Base-by-base conservation (phyloP, 352 stramenopile genomes). In the Lagenidium sp. region DNA sequence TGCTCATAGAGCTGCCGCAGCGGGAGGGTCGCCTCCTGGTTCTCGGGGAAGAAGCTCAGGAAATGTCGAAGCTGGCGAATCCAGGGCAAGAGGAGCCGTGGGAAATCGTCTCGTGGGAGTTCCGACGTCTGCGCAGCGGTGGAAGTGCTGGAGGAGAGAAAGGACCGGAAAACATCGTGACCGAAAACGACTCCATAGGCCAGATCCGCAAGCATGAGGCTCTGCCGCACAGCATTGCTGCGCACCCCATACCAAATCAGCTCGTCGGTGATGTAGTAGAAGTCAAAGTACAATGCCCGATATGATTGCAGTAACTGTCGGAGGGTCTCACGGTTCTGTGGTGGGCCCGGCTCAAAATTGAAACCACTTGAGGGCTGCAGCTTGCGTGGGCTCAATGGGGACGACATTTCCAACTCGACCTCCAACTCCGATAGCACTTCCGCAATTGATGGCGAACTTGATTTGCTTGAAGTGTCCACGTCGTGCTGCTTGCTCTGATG, bases 261-360 rank as follows among this genome's bases (percentile, higher is more conserved):
- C 47, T 94, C 81, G 57, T 94, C 81, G 11, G 78, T 94, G 59
- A 94, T 91, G 70, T 94, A 94, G 64, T 89, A 94, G 37, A 94
- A 94, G 48, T 94, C 81, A 38, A 94, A 94, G 56, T 91, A 94
- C 30, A 94, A 47, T 37, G 76, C 75, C 3, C 78, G 81, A 56
- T 89, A 94, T 20, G 69, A 82, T 23, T 85, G 77, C 44, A 89
- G 57, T 18, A 89, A 37, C 31, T 82, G 71, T 22, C 74, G 75
- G 11, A 86, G 29, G 4, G 63, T 55, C 36, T 85, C 71, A 22
- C 67, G 64, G 18, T 55, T 45, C 5, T 8, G 15, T 63, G 38
- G 26, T 35, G 30, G 1, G 29, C 16, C 22, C n/a, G n/a, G n/a
- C n/a, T 46, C 44, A 18, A 36, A 8, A 19, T 19, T 19, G 20